Evolutionary conservation across 495 filamentous ascomycete species (phyloP).

Genomic region (Saxophila tyrrhenica): DNA sequence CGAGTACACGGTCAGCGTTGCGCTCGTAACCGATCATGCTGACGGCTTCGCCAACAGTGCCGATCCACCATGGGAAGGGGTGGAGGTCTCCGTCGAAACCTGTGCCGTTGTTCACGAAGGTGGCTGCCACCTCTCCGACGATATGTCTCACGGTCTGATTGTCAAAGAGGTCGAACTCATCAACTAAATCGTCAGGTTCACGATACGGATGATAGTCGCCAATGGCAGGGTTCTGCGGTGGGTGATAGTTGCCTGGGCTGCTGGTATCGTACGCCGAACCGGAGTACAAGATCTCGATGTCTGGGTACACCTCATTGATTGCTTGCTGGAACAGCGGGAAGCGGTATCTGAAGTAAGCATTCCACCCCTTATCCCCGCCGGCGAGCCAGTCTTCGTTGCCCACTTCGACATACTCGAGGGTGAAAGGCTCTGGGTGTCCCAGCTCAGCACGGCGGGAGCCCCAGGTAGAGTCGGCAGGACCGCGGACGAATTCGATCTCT

Average conservation of each 20-base stretch:
- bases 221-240: slow-evolving; percentile 1
- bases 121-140: slow-evolving; percentile 29
- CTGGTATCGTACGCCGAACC: slow-evolving; percentile 1
- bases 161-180: slow-evolving; percentile 45
- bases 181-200: slow-evolving; percentile 36
- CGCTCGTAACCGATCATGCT: slow-evolving; percentile 56
- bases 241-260: neutral
- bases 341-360: slow-evolving; percentile 40
- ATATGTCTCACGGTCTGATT: slow-evolving; percentile 19
- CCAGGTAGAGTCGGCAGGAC: slow-evolving; percentile 41
- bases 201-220: slow-evolving; percentile 33
- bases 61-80: slow-evolving; percentile 39
- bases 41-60: slow-evolving; percentile 51
- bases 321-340: slow-evolving; percentile 45
- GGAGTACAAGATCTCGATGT: slow-evolving; percentile 42
- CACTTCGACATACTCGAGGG: slow-evolving; percentile 49
- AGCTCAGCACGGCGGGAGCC: slow-evolving; percentile 44
- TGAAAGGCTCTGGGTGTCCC: slow-evolving; percentile 47
- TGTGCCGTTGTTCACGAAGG: slow-evolving; percentile 34
- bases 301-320: slow-evolving; percentile 44
- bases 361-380: slow-evolving; percentile 32
- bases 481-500: slow-evolving; percentile 54
- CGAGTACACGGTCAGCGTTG: slow-evolving; percentile 41
- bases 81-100: neutral
- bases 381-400: slow-evolving; percentile 51